Conservation (phyloP, 352 stramenopile species). For the Thraustochytrium sp. region DNA sequence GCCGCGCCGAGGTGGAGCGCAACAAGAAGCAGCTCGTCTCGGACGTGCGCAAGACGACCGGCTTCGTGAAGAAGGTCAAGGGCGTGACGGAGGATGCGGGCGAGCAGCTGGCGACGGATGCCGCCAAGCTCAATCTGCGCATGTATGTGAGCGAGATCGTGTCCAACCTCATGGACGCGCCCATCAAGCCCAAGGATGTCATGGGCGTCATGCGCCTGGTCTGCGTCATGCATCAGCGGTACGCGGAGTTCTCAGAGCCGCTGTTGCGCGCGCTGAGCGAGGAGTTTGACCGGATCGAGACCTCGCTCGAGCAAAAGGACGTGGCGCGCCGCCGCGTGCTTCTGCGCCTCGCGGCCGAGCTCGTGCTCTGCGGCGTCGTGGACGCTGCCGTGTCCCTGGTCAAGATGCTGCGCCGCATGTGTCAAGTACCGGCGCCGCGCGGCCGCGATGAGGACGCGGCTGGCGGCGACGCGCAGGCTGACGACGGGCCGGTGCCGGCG, state of each 20-base stretch:
- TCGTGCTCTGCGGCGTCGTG: constrained; percentile 69
- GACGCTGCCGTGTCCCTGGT: constrained; percentile 65
- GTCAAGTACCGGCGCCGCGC: constrained; percentile 54
- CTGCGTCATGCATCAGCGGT: constrained; percentile 81
- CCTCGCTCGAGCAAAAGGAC: constrained; percentile 58
- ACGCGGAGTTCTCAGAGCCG: constrained; percentile 70
- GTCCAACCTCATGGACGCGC: constrained; percentile 70
- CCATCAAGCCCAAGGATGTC: constrained; percentile 75
- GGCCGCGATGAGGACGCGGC: neutral
- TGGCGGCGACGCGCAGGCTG: too few relatives aligned
- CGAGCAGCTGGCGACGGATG: constrained; percentile 70
- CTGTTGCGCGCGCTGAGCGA: constrained; percentile 60
- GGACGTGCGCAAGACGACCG: constrained; percentile 95
- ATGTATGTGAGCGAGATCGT: constrained; percentile 91
- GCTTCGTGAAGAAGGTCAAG: constrained; percentile 94
- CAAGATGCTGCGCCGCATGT: constrained; percentile 72
- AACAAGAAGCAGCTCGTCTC: constrained; percentile 87
- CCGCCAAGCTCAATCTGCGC: constrained; percentile 82
- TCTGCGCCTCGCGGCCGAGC: constrained; percentile 69
- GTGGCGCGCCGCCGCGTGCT: constrained; percentile 63
- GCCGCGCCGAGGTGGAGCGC: constrained; percentile 69
- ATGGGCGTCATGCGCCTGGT: constrained; percentile 70
- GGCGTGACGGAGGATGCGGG: constrained; percentile 60
- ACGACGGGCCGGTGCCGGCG: too few relatives aligned
- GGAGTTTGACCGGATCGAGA: neutral